Evolutionary conservation across 345 rosid species (phyloP), one percentile per base, ranked within the genome.

Genomic region (Nephelium lappaceum): DNA sequence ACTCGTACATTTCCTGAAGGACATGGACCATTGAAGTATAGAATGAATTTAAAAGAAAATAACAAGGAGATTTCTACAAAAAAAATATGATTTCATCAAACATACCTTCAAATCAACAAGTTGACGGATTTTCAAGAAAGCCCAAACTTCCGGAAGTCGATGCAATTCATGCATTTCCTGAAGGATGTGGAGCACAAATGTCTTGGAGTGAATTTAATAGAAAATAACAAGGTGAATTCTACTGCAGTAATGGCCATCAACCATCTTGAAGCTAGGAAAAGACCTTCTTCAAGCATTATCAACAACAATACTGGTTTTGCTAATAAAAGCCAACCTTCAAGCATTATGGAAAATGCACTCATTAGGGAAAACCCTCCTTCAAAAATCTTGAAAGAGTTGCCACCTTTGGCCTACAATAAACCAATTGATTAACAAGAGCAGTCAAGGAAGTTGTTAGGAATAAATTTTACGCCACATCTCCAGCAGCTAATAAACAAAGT

Each of bases 361-460:
- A 31, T 31, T 31, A 1, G 36, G 36, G 36, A 31, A 31, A 31
- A 31, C 38, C 67, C 36, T 62, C 67, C 16, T 62, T 51, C 57
- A 16, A 51, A 19, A 15, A 51, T 51, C 57, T 51, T 5, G 19
- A 51, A 51, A 16, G 57, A 51, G 1, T 51, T 16, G n/a, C 16
- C 27, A n/a, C n/a, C n/a, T n/a, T n/a, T n/a, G n/a, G n/a, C n/a
- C n/a, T n/a, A n/a, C n/a, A n/a, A n/a, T n/a, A n/a, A n/a, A n/a
- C n/a, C n/a, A n/a, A n/a, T 72, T 79, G 16, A 64, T 41, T 38
- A 64, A 76, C 47, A 49, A 27, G n/a, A 43, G 11, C 10, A 47
- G 41, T 53, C 19, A 9, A 38, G 39, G 14, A 77, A 76, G 53
- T 6, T 18, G 51, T 68, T 24, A n/a, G 57, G 41, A 77, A 36